Evolutionary conservation across 2,329 filamentous ascomycete genomes (phyloP).

Genomic region (Lachnum nothofagi): DNA sequence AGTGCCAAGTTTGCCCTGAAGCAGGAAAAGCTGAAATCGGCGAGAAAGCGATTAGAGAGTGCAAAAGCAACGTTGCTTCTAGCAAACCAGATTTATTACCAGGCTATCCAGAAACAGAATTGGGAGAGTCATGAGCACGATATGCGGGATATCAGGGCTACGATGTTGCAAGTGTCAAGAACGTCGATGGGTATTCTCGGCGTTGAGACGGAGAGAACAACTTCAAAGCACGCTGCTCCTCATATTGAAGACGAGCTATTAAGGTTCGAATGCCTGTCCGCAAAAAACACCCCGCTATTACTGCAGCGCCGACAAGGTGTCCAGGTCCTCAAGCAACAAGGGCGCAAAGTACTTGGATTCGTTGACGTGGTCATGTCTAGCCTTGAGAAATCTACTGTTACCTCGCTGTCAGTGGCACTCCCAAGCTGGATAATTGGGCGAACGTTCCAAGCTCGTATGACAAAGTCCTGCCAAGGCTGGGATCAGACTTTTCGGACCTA

Average conservation of each 20-base stretch:
- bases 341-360: no score
- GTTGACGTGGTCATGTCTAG: no score
- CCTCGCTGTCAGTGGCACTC: background rate
- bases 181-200: no score
- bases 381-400: background rate
- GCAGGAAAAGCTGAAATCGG: background rate
- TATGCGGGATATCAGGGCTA: background rate
- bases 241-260: no score
- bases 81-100: constrained; percentile 6
- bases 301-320: no score
- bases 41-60: constrained; percentile 1
- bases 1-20: constrained; percentile 1
- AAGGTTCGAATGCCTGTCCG: no score
- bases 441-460: constrained; percentile 1
- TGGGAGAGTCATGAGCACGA: constrained; percentile 1
- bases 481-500: constrained; percentile 6
- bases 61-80: constrained; percentile 8
- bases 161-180: no score
- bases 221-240: no score
- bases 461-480: constrained; percentile 9
- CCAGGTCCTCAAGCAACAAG: no score
- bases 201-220: background rate
- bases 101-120: constrained; percentile 3
- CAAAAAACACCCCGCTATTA: background rate
- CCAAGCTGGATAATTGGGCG: constrained; percentile 8